Evolutionary conservation across 2,329 filamentous ascomycete species (phyloP), one percentile per base, ranked within the genome.

Genomic region (Exophiala calicioides): DNA sequence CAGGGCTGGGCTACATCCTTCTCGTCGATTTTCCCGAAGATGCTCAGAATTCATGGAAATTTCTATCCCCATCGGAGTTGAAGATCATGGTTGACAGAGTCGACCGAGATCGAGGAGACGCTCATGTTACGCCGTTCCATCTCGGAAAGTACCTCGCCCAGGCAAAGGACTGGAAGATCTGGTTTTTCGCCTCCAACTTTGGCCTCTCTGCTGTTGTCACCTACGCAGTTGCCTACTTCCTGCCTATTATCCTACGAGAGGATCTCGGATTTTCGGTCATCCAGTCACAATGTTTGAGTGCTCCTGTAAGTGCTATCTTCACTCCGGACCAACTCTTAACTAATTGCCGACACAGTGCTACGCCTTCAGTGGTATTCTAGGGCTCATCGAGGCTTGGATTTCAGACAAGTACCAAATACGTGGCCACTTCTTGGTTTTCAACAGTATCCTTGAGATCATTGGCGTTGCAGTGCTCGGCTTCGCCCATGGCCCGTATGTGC

Each of bases 221-320:
- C 8, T 49, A 41, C 62, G 81, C 86, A 0, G 76, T 93, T 5
- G 84, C 86, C 2, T 91, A 87, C 65, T 90, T 90, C 62, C 68
- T 90, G 5, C 86, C 87, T 5, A 79, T 90, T 60, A 87, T 93
- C 58, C 79, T 94, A 3, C 61, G 62, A 6, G 55, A 68, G 19
- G 76, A 76, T n/a, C 78, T 90, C 72, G 77, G 79, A 9, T 90
- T 88, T 70, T 71, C 66, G 36, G 72, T 84, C 4, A 82, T 75
- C 5, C 71, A 72, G 41, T 74, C 85, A 0, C 85, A 89, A 66
- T n/a, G n/a, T n/a, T n/a, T n/a, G n/a, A n/a, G n/a, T n/a, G n/a
- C n/a, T n/a, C n/a, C n/a, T n/a, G n/a, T n/a, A n/a, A n/a, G 87
- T 85, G 60, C 79, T 90, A 3, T 76, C 84, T 3, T 85, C 86